Evolutionary conservation across 768 basidiomycete species (phyloP), one percentile per base, ranked within the genome.

Genomic region (Xanthoconium purpureum): DNA sequence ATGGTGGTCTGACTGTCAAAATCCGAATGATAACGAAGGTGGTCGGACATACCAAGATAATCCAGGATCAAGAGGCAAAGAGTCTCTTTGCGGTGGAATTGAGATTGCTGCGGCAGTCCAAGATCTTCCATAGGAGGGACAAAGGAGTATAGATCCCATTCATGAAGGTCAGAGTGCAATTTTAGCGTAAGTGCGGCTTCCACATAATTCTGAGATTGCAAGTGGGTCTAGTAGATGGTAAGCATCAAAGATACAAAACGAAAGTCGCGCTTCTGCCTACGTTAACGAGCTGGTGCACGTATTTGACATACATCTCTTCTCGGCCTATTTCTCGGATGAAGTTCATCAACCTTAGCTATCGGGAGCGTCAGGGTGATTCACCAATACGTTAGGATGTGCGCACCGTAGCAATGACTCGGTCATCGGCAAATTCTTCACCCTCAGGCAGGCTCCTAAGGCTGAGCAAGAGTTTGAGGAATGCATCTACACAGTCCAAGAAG

Each of bases 131-230:
- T 90, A 0, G 94, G 89, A 0, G 85, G 84, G 40, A 93, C 85
- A 58, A 91, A 91, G 0, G 84, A 76, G 62, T 84, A 85, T 17
- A 89, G 75, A 73, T 91, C 87, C 95, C 96, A 98, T 50, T 88
- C 84, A 65, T 96, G 91, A 6, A 96, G 77, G 67, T 98, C 94
- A 29, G 96, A 91, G 69, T 98, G 96, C 28, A 98, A 71, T 69
- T 95, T 96, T 52, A 98, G 78, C 0, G 94, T 96, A 32, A 97
- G 76, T 2, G 94, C 96, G 3, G 96, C 96, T 71, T 97, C 94
- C 13, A 91, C 89, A 60, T 90, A 89, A 71, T 94, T 94, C 66
- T 94, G 91, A 15, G 89, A 86, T 73, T 89, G 87, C 2, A 94
- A 75, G 66, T 92, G 92, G 80, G 91, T 91, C 90, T 93, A 61